phyloP scores from a whole-genome alignment of 768 basidiomycete species.

The Leccinum uliginosum region DNA sequence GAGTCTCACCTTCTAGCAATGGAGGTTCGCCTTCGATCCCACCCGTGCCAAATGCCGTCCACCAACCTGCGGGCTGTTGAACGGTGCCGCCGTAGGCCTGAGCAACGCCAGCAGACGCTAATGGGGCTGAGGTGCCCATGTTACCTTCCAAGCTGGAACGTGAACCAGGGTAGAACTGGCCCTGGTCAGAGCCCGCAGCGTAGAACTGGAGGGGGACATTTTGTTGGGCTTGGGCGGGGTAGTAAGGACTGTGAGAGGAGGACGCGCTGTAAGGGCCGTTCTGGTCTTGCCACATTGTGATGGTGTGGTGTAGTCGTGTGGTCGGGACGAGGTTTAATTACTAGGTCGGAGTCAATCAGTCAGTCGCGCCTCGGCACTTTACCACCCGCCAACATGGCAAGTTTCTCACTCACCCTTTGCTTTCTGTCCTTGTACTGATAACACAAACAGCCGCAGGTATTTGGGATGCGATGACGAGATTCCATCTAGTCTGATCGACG shows the following conservation, averaged over 20 bases:
- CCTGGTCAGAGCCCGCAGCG: conserved; percentile 54
- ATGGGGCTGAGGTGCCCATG: conserved; percentile 50
- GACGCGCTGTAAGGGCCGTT: conserved; percentile 53
- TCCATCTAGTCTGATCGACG: conserved; percentile 6
- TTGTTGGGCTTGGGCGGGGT: conserved; percentile 43
- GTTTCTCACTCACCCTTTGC: background rate
- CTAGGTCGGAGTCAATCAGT: too few species aligned
- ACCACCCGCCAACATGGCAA: conserved; percentile 27
- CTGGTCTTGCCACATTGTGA: conserved; percentile 73
- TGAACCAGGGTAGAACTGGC: conserved; percentile 62
- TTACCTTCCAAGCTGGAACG: conserved; percentile 78
- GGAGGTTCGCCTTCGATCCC: conserved; percentile 96
- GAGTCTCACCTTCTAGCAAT: conserved; percentile 76
- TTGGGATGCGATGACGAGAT: background rate
- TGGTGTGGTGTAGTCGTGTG: background rate
- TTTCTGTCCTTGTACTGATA: conserved; percentile 11
- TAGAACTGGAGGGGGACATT: conserved; percentile 75
- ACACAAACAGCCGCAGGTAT: conserved; percentile 61
- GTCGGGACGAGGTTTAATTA: conserved; percentile 8
- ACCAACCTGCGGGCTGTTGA: conserved; percentile 75
- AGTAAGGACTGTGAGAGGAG: conserved; percentile 57
- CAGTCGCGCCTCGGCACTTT: conserved; percentile 22
- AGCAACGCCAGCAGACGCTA: conserved; percentile 41
- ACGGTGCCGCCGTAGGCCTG: conserved; percentile 69
- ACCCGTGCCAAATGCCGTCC: conserved; percentile 94